These are phyloP conservation scores for Kentomonas sorsogonicus DNA, from an alignment of 208 protist genomes.

Conservation along the genomic window DNA sequence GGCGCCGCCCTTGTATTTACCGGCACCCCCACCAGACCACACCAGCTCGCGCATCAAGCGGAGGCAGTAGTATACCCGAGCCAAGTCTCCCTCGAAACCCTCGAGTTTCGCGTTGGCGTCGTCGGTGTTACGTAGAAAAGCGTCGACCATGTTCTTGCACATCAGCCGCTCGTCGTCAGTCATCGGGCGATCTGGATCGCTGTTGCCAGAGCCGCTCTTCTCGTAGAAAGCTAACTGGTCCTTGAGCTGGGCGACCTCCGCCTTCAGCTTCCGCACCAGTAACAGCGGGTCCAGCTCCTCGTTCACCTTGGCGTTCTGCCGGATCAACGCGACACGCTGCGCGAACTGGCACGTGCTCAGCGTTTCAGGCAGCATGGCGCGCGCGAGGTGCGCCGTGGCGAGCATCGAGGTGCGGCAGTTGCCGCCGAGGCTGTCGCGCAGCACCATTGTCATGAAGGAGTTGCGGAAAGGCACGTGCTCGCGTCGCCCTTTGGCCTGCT, in stretches of 20 bases:
- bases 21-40: conserved; percentile 1
- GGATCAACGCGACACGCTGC: conserved; percentile 86
- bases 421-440: conserved; percentile 89
- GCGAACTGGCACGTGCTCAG: conserved; percentile 89
- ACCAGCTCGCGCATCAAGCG: conserved; percentile 60
- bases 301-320: conserved; percentile 84
- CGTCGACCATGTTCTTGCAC: conserved; percentile 60
- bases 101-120: conserved; percentile 44
- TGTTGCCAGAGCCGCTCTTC: conserved; percentile 42
- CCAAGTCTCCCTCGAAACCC: conserved; percentile 77
- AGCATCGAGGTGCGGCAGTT: conserved; percentile 95
- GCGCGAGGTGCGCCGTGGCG: conserved; percentile 71
- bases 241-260: conserved; percentile 80
- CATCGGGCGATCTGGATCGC: conserved; percentile 45
- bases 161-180: conserved; percentile 62
- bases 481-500: conserved; percentile 62
- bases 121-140: conserved; percentile 51
- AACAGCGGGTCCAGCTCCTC: conserved; percentile 87
- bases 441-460: conserved; percentile 93
- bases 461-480: conserved; percentile 94
- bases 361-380: conserved; percentile 66
- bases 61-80: conserved; percentile 87
- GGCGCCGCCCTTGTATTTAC: neutral
- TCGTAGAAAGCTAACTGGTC: conserved; percentile 82
- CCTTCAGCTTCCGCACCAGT: conserved; percentile 85